phyloP scores from a whole-genome alignment of 306 rosid genomes.

The Quercus engelmannii region DNA sequence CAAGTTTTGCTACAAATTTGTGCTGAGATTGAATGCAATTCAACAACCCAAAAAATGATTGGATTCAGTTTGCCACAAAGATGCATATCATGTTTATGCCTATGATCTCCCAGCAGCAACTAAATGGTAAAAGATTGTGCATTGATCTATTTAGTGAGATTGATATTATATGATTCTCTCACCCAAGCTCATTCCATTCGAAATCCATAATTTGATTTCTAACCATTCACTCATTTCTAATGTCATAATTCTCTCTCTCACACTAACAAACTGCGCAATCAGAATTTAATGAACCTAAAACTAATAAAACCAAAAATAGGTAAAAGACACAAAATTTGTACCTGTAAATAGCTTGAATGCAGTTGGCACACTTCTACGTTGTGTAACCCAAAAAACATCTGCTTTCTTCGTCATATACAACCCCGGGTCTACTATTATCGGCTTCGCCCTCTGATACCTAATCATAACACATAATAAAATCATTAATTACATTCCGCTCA shows the following conservation, averaged over 20 bases:
- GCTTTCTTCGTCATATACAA: constrained; percentile 81
- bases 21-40: too few species aligned
- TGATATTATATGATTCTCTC: not conserved
- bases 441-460: constrained; percentile 88
- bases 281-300: not conserved
- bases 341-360: constrained; percentile 98
- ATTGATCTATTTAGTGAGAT: too few species aligned
- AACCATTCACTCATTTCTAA: not conserved
- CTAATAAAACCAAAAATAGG: constrained; percentile 1
- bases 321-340: constrained; percentile 20
- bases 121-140: not conserved
- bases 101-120: not conserved
- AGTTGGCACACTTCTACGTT: constrained; percentile 91
- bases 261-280: too few species aligned
- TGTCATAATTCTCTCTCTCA: too few species aligned
- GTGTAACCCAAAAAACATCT: constrained; percentile 95
- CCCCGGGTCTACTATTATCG: constrained; percentile 90
- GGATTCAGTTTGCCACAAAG: too few species aligned
- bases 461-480: not conserved
- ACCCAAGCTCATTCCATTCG: not conserved
- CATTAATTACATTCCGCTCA: too few species aligned
- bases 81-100: too few species aligned
- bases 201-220: not conserved
- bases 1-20: not conserved
- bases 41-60: too few species aligned